Evolutionary conservation across 2,329 filamentous ascomycete species (phyloP).

Genomic region (Dryadomyces sulphureus): DNA sequence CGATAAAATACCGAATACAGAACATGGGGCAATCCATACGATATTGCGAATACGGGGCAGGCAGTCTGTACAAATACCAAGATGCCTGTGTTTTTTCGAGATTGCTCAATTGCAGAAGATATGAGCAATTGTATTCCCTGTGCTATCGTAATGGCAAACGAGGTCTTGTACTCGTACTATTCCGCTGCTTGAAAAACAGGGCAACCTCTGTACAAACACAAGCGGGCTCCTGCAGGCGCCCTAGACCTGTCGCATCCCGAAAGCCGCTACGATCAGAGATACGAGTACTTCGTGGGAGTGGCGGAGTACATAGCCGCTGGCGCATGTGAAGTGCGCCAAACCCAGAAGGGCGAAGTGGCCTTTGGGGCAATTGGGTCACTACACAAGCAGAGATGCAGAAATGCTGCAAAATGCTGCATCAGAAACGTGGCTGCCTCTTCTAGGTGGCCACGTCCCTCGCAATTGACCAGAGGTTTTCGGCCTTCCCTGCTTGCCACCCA

Average conservation of each 20-base stretch:
- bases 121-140: too few species aligned
- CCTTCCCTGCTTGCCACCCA: neutral
- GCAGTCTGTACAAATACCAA: neutral
- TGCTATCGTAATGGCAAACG: neutral
- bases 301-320: neutral
- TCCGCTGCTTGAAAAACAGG: neutral
- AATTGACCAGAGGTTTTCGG: neutral
- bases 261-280: neutral
- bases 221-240: neutral
- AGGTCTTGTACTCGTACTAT: neutral
- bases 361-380: neutral
- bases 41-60: neutral
- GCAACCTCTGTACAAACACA: neutral
- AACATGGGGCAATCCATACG: too few species aligned
- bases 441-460: neutral
- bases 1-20: too few species aligned
- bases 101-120: too few species aligned
- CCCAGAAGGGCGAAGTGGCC: neutral
- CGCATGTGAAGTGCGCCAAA: neutral
- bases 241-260: constrained; percentile 1
- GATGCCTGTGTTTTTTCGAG: too few species aligned
- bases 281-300: neutral
- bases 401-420: neutral
- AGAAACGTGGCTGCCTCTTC: neutral
- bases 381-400: neutral